These are phyloP conservation scores for Rugonectria rugulosa DNA, from an alignment of 2,329 filamentous ascomycete species.

Conservation along the genomic window DNA sequence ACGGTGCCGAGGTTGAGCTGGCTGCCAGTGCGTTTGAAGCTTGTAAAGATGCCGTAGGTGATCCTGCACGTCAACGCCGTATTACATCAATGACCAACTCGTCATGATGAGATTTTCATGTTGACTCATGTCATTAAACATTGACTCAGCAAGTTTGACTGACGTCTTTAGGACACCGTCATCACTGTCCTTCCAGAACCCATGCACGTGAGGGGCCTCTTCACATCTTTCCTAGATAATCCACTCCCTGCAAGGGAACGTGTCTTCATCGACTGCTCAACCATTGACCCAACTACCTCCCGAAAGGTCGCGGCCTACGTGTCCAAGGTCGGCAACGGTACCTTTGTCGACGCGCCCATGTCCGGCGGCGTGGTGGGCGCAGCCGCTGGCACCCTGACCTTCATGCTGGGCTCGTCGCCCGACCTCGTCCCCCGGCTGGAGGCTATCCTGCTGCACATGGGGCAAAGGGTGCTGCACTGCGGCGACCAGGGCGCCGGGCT, in stretches of 20 bases:
- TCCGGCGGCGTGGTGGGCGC: conserved; percentile 95
- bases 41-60: conserved; percentile 60
- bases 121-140: background rate
- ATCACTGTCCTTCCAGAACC: conserved; percentile 92
- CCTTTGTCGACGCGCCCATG: conserved; percentile 95
- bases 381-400: conserved; percentile 85
- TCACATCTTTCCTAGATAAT: conserved; percentile 74
- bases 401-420: conserved; percentile 84
- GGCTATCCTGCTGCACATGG: conserved; percentile 80
- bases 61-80: too few relatives aligned
- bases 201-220: conserved; percentile 85
- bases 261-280: conserved; percentile 95
- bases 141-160: background rate
- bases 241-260: conserved; percentile 64
- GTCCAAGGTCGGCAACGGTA: conserved; percentile 68
- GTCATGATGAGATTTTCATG: background rate
- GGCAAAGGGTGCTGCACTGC: conserved; percentile 84
- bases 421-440: conserved; percentile 70
- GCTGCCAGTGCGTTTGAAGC: conserved; percentile 57
- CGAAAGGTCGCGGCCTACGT: conserved; percentile 77
- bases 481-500: conserved; percentile 86
- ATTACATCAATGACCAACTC: background rate
- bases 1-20: conserved; percentile 56
- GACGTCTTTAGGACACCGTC: conserved; percentile 72
- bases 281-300: conserved; percentile 90